Conservation (phyloP, 2,329 filamentous ascomycete species). For the Hypoxylon sp. region DNA sequence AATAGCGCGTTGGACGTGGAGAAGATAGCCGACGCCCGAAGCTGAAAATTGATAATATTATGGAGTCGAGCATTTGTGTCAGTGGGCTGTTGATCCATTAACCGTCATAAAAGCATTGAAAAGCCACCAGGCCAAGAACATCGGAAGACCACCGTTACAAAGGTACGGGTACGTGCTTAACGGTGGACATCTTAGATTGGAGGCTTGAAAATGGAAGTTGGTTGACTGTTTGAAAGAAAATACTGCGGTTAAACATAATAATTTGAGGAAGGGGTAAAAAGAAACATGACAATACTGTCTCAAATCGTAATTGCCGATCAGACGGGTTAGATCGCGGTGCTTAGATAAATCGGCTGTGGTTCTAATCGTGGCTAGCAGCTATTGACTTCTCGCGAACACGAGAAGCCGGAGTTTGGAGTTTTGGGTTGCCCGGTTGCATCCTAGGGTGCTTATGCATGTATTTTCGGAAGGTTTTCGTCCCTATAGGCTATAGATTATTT, state of each 20-base stretch:
- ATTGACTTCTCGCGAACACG: background rate
- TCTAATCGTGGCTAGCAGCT: conserved; percentile 15
- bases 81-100: conserved; percentile 14
- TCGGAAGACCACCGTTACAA: conserved; percentile 10
- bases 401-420: conserved; percentile 27
- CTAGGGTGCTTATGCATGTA: background rate
- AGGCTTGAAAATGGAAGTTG: conserved; percentile 6
- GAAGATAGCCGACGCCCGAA: conserved; percentile 28
- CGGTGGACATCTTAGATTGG: conserved; percentile 6
- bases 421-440: conserved; percentile 13
- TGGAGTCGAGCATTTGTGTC: conserved; percentile 17
- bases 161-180: conserved; percentile 24
- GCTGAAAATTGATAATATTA: conserved; percentile 24
- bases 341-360: conserved; percentile 12
- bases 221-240: background rate
- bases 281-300: conserved; percentile 22
- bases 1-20: conserved; percentile 21
- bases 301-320: conserved; percentile 21
- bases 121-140: conserved; percentile 4
- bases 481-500: conserved; percentile 12
- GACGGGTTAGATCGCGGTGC: conserved; percentile 4
- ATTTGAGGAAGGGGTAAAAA: conserved; percentile 2
- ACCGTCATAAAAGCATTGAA: conserved; percentile 8
- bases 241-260: conserved; percentile 1
- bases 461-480: conserved; percentile 18